Evolutionary conservation across 1,284 basidiomycete species (phyloP), one percentile per base, ranked within the genome.

Genomic region (Meira nashicola): DNA sequence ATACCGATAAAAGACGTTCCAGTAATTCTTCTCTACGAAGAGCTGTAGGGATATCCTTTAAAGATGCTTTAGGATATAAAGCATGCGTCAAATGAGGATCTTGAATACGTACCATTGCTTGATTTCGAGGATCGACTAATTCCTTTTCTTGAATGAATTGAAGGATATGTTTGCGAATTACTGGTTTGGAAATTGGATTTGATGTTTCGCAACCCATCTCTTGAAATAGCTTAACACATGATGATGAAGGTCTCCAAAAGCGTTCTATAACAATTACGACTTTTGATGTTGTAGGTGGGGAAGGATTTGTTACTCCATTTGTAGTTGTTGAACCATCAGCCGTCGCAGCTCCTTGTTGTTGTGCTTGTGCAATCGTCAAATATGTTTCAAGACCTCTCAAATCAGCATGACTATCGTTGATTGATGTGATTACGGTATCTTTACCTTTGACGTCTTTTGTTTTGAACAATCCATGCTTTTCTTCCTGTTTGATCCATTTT

Each of bases 401-500:
- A 46, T 57, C 56, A 39, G 56, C 28, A 44, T 57, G 56, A 8
- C 25, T 44, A 14, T 39, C 19, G 10, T 21, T 43, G 15, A 57
- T 23, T 3, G 21, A 11, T 17, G 23, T 28, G 23, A 57, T 57
- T 10, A 57, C 19, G 3, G 39, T 37, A 28, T 53, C 50, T 33
- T 57, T 53, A 21, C 56, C 56, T 41, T 53, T 57, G 19, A 52
- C 46, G 8, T 57, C 56, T 19, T 57, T 57, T 14, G 21, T 17
- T 47, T 57, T 57, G 28, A 57, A 14, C 49, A 57, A 25, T 3
- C 38, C 56, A 17, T 21, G n/a, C 21, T 57, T 57, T 48, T 57
- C 55, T 12, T n/a, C 51, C 10, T 21, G 19, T 47, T 57, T 57
- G 9, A 57, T 53, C 56, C 56, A 57, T 39, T 57, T 57, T 33